Evolutionary conservation across 2,329 filamentous ascomycete species (phyloP), one percentile per base, ranked within the genome.

Genomic region (Aspergillus sp.): DNA sequence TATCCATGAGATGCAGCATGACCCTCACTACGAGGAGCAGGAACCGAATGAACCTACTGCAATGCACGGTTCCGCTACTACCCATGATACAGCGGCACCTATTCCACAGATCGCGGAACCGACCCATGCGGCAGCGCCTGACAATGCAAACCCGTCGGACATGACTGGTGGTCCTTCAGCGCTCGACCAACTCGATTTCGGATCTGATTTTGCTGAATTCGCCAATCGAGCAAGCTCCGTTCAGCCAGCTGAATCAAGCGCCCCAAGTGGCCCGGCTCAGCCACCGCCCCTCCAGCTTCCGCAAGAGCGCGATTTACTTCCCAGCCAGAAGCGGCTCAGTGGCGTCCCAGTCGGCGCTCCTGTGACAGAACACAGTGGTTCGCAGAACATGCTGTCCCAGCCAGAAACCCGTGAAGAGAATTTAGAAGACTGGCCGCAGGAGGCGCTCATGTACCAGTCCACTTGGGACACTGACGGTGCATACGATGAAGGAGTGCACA

Each of bases 371-470:
- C 40, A 41, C 27, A 20, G 34, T 6, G 28, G 34, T 20, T 38
- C 44, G 17, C 42, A 36, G 28, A 37, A 47, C 16, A 39, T 39
- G 10, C 34, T 34, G 26, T 14, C 33, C 26, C 44, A 35, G 11
- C 38, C 44, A 24, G 36, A 41, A 13, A 47, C 43, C 4, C 37
- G 43, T 14, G 49, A 52, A 19, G 52, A 52, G 19, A 42, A 40
- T 12, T 35, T 45, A n/a, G 47, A 52, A 17, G 57, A 63, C 24
- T 64, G 60, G 59, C 53, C 58, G 3, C 58, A 57, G 32, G 60
- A 63, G 42, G 58, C 60, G 15, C 43, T 63, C 15, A 54, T 61
- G 35, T 63, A 63, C 40, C 57, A 61, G 32, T 53, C 48, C 5
- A 41, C 46, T 13, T 38, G 47, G 24, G 46, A 42, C 11, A 40